Evolutionary conservation across 306 rosid genomes (phyloP), one percentile per base, ranked within the genome.

Genomic region (Trifolium dubium): DNA sequence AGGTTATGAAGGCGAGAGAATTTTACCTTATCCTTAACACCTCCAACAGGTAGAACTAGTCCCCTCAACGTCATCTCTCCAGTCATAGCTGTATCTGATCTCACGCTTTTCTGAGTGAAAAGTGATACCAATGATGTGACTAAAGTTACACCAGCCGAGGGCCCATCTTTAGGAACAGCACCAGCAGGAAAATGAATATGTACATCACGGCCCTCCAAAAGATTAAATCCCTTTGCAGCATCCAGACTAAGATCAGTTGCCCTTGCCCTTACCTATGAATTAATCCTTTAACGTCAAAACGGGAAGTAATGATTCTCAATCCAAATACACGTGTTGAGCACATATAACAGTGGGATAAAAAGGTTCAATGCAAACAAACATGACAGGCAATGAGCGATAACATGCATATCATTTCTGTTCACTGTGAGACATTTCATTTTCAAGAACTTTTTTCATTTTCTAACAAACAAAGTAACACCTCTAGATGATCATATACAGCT

Each of bases 21-120:
- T 28, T 74, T 67, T 85, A 95, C 99, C 97, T 95, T 95, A 73
- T 95, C 99, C 89, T 95, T 92, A 85, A 95, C 74, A 79, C 99
- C 99, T 71, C 99, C 99, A 74, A 95, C 98, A 41, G 99, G 99
- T 49, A 95, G 89, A 61, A 95, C 97, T 19, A 90, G 90, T 80
- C 98, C 99, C 84, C 99, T 88, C 86, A 95, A 87, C 8, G 98
- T 95, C 92, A 95, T 92, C 90, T 95, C 99, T 70, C 99, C 99
- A 7, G 99, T 95, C 99, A 95, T 95, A 58, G 99, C 98, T 8
- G 99, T 95, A 85, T 92, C 99, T 29, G 96, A 90, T 84, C 99
- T 87, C 51, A 92, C 93, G 63, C 85, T 87, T 83, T 51, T 88
- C 80, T 83, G 88, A 85, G 85, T 85, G 87, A 95, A 90, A 79